A percentile compares a stretch with the other conserved stretches of the same genome.
These are phyloP conservation scores for Aphanomyces stellatus DNA, from an alignment of 352 stramenopile genomes.

Conservation along the genomic window DNA sequence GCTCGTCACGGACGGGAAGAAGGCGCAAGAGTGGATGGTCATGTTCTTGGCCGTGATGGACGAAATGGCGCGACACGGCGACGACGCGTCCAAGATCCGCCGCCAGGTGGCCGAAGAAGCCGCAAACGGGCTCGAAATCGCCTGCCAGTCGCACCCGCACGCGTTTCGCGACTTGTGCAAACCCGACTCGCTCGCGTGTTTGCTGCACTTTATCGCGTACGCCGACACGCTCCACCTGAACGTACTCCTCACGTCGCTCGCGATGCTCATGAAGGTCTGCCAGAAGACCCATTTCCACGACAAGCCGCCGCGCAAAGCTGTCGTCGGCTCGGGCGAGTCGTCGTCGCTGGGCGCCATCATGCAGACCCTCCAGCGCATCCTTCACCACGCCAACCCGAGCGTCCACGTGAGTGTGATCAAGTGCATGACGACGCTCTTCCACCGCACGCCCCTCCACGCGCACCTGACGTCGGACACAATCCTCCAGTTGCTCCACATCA, in stretches of 20 bases:
- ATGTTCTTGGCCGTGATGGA: conserved; percentile 37
- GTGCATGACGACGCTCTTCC: conserved; percentile 9
- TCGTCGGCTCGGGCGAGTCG: background rate
- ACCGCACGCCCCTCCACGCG: background rate
- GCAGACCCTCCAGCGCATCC: background rate
- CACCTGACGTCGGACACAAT: background rate
- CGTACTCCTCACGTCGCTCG: conserved; percentile 50
- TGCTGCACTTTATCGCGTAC: conserved; percentile 44
- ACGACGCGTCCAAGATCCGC: background rate
- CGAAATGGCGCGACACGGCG: background rate
- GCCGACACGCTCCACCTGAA: conserved; percentile 44
- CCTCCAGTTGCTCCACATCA: conserved; percentile 7
- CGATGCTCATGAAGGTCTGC: conserved; percentile 67
- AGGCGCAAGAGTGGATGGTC: conserved; percentile 35
- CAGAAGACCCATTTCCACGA: conserved; percentile 23
- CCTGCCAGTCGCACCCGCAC: conserved; percentile 46
- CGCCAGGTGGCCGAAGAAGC: conserved; percentile 69
- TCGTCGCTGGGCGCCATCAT: background rate
- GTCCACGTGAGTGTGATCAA: conserved; percentile 9
- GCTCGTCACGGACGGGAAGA: conserved; percentile 39
- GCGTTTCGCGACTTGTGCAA: conserved; percentile 46
- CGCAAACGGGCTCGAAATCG: conserved; percentile 54
- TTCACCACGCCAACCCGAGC: conserved; percentile 1
- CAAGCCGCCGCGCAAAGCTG: background rate
- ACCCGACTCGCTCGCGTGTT: conserved; percentile 31